Conservation (phyloP, 2,329 filamentous ascomycete genomes). For the Cercospora sp. region DNA sequence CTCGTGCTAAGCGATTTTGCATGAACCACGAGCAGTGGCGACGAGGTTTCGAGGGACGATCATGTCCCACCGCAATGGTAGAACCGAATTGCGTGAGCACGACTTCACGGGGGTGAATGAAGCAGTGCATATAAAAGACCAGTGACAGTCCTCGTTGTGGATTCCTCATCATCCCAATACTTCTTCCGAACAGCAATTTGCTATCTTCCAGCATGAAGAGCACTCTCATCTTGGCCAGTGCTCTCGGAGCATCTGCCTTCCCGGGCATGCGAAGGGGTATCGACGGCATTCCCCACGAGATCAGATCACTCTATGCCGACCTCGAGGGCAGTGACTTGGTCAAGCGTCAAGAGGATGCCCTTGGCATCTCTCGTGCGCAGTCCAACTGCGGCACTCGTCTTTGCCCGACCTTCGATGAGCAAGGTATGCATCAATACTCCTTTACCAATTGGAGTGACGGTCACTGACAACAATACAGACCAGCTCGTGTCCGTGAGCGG, state of each 20-base stretch:
- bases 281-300: conserved; percentile 5
- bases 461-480: conserved; percentile 10
- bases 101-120: background rate
- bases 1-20: background rate
- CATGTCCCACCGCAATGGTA: background rate
- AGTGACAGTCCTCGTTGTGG: background rate
- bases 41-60: background rate
- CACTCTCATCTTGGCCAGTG: conserved; percentile 22
- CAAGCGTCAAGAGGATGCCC: conserved; percentile 20
- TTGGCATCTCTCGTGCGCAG: conserved; percentile 24
- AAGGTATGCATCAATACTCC: conserved; percentile 11
- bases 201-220: conserved; percentile 22
- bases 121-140: background rate
- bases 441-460: no score
- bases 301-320: conserved; percentile 18
- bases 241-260: conserved; percentile 26
- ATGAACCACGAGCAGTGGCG: background rate
- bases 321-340: conserved; percentile 9
- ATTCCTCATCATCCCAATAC: background rate
- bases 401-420: conserved; percentile 24
- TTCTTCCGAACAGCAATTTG: background rate
- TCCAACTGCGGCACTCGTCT: conserved; percentile 23
- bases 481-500: conserved; percentile 24
- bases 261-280: conserved; percentile 15
- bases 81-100: background rate